These are phyloP conservation scores for Rosa multiflora DNA, from an alignment of 306 rosid species.

Conservation along the genomic window DNA sequence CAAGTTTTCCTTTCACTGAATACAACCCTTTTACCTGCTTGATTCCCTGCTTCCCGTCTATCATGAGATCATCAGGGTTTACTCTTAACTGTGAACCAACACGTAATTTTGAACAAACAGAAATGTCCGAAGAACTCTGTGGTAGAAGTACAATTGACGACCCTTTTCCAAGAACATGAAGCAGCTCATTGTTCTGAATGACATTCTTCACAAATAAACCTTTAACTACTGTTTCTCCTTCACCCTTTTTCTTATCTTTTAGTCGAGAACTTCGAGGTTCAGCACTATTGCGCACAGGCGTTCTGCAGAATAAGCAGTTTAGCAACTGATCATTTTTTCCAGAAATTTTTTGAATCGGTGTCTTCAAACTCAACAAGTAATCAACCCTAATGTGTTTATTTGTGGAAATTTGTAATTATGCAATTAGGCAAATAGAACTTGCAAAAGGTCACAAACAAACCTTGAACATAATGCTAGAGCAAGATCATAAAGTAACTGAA, in stretches of 20 bases:
- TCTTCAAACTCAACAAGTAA: slow-evolving; percentile 2
- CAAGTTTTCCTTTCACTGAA: slow-evolving; percentile 58
- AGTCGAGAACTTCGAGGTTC: slow-evolving; percentile 95
- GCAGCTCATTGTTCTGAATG: slow-evolving; percentile 70
- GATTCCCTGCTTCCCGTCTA: slow-evolving; percentile 48
- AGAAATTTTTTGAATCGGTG: background rate
- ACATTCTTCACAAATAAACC: slow-evolving; percentile 80
- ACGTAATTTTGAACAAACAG: slow-evolving; percentile 79
- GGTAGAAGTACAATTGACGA: slow-evolving; percentile 87
- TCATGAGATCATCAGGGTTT: slow-evolving; percentile 58
- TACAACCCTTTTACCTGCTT: slow-evolving; percentile 47
- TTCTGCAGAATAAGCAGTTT: slow-evolving; percentile 49
- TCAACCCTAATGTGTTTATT: background rate
- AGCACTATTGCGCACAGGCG: slow-evolving; percentile 47
- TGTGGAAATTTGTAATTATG: background rate
- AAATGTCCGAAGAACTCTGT: slow-evolving; percentile 68
- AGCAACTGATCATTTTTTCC: background rate
- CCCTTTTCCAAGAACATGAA: slow-evolving; percentile 72
- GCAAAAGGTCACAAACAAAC: slow-evolving; percentile 46
- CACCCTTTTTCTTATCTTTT: slow-evolving; percentile 86
- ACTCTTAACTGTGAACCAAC: slow-evolving; percentile 59
- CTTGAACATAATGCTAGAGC: slow-evolving; percentile 88
- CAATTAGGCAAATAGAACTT: slow-evolving; percentile 25
- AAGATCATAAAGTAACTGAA: slow-evolving; percentile 96
- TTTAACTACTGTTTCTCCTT: slow-evolving; percentile 90